Conservation (phyloP, 1,284 basidiomycete genomes). For the Rugiboletus extremiorientalis region DNA sequence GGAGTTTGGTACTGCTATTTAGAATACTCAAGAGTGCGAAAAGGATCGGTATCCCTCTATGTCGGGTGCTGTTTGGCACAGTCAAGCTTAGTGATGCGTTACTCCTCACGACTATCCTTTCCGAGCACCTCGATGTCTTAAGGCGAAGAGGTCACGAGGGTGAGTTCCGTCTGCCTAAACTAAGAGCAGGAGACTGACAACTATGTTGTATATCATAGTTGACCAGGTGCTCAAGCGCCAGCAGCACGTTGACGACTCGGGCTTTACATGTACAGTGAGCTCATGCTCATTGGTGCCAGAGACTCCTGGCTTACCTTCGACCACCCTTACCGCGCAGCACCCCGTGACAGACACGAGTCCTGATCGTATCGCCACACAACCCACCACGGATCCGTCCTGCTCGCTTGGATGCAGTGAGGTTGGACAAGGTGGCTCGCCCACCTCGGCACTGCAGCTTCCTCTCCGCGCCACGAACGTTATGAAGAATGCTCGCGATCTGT, state of each 20-base stretch:
- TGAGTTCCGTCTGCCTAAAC: not conserved
- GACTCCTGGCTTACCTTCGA: not conserved
- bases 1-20: not conserved
- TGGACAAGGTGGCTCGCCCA: not conserved
- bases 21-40: not conserved
- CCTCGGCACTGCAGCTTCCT: not conserved
- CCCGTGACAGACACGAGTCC: not conserved
- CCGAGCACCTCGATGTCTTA: constrained; percentile 80
- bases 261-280: not conserved
- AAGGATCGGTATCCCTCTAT: constrained; percentile 66
- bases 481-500: not conserved
- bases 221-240: not conserved
- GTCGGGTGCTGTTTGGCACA: constrained; percentile 67
- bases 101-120: constrained; percentile 86
- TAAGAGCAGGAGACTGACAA: not conserved
- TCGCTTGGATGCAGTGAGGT: not conserved
- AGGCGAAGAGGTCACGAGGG: constrained; percentile 67
- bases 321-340: not conserved
- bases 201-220: not conserved
- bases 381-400: not conserved
- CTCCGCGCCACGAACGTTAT: not conserved
- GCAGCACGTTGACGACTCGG: not conserved
- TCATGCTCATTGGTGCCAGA: not conserved
- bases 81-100: constrained; percentile 79
- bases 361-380: not conserved